Percentiles rank a stretch among this genome's conserved stretches.
phyloP scores from a whole-genome alignment of 1,284 basidiomycete species.

The Boletus chippewaensis region DNA sequence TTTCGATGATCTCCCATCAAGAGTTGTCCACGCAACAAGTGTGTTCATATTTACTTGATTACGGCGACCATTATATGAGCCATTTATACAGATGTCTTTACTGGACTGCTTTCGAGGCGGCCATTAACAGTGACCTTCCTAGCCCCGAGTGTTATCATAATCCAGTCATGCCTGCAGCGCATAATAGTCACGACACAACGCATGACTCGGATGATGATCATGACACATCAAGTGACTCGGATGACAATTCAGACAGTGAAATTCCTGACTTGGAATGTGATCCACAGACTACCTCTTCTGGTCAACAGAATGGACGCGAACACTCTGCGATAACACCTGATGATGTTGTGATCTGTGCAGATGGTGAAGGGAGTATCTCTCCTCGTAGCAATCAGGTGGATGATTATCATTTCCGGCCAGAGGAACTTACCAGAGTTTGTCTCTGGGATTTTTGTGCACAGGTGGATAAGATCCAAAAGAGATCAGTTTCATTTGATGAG shows the following conservation, averaged over 20 bases:
- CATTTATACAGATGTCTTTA: not conserved
- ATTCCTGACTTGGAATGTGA: too few species aligned
- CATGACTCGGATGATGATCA: too few species aligned
- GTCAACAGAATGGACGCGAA: too few species aligned
- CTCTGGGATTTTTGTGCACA: not conserved
- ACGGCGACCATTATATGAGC: not conserved
- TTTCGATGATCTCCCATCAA: not conserved
- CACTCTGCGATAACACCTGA: too few species aligned
- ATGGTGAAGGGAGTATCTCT: not conserved
- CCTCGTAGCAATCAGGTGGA: not conserved
- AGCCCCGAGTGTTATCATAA: not conserved
- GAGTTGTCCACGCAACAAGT: not conserved
- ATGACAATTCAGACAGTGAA: too few species aligned
- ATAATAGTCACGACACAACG: too few species aligned
- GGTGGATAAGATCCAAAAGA: not conserved
- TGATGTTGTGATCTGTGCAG: too few species aligned
- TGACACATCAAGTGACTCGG: too few species aligned
- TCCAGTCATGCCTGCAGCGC: too few species aligned
- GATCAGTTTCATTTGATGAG: not conserved
- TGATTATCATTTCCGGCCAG: not conserved
- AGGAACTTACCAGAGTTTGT: not conserved
- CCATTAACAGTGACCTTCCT: not conserved
- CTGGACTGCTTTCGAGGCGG: not conserved
- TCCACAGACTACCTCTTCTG: too few species aligned
- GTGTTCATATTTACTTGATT: not conserved